Evolutionary conservation across 1,139 yeast genomes (phyloP).

Genomic region (Suhomyces bribrorum): DNA sequence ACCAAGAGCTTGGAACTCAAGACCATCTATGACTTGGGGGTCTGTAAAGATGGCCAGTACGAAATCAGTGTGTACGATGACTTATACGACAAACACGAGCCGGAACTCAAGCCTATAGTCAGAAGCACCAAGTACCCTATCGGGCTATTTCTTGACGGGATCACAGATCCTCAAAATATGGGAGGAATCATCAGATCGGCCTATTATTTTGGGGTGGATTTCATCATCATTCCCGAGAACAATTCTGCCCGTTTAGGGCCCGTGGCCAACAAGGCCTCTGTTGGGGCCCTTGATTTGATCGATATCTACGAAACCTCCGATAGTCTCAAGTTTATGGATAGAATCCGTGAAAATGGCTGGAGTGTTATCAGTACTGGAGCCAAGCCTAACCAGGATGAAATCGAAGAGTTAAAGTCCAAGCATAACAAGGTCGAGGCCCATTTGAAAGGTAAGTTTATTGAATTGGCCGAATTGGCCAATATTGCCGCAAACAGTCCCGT

Average conservation of each 20-base stretch:
- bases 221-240: conserved; percentile 66
- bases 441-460: conserved; percentile 36
- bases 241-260: conserved; percentile 79
- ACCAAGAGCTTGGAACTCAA: conserved; percentile 57
- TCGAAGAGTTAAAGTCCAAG: conserved; percentile 22
- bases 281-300: conserved; percentile 83
- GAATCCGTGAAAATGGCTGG: conserved; percentile 66
- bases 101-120: conserved; percentile 8
- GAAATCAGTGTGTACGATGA: conserved; percentile 23
- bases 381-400: conserved; percentile 25
- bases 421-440: conserved; percentile 22
- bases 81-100: conserved; percentile 18
- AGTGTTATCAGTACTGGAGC: conserved; percentile 64
- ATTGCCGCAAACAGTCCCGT: conserved; percentile 56
- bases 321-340: conserved; percentile 63
- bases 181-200: conserved; percentile 88
- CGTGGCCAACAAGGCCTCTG: conserved; percentile 75
- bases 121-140: conserved; percentile 49
- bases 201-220: conserved; percentile 82
- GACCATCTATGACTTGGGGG: conserved; percentile 39
- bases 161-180: conserved; percentile 87
- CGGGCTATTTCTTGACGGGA: conserved; percentile 77
- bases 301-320: conserved; percentile 58
- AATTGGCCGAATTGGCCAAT: conserved; percentile 42
- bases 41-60: conserved; percentile 30